Percentiles rank a stretch among this genome's conserved stretches.
phyloP scores from a whole-genome alignment of 345 rosid genomes.

The Hibiscus tridactylites region DNA sequence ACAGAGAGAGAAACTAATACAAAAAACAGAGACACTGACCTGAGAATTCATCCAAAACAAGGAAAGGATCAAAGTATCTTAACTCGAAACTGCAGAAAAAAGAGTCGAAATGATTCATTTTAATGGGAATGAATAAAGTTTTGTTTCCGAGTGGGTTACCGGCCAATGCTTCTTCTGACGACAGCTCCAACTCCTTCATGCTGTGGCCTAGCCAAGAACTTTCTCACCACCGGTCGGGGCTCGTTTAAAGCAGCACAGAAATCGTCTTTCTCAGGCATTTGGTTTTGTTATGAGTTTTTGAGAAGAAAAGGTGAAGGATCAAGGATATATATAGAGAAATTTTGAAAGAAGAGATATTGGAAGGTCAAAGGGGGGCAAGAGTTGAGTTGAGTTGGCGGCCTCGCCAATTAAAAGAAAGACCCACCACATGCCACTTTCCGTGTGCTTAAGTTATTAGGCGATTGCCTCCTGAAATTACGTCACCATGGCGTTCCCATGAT shows the following conservation, averaged over 20 bases:
- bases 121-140: background rate
- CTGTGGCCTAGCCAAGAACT: conserved; percentile 76
- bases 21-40: conserved; percentile 32
- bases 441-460: background rate
- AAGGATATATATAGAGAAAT: conserved; percentile 9
- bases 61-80: conserved; percentile 82
- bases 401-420: conserved; percentile 22
- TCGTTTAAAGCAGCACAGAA: conserved; percentile 20
- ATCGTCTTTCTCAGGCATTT: conserved; percentile 20
- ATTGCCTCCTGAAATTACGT: conserved; percentile 11
- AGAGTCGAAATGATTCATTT: background rate
- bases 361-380: conserved; percentile 43
- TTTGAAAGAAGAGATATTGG: background rate
- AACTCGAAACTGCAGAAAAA: conserved; percentile 59
- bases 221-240: conserved; percentile 52
- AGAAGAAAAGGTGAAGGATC: background rate
- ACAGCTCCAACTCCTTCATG: conserved; percentile 76
- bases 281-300: background rate
- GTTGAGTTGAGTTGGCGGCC: conserved; percentile 16
- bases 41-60: conserved; percentile 78
- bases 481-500: conserved; percentile 35
- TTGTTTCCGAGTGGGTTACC: conserved; percentile 27
- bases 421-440: conserved; percentile 25
- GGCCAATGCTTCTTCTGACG: conserved; percentile 89
- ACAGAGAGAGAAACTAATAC: background rate